Evolutionary conservation across 1,284 basidiomycete genomes (phyloP), one percentile per base, ranked within the genome.

Genomic region (Irpex lacteus): DNA sequence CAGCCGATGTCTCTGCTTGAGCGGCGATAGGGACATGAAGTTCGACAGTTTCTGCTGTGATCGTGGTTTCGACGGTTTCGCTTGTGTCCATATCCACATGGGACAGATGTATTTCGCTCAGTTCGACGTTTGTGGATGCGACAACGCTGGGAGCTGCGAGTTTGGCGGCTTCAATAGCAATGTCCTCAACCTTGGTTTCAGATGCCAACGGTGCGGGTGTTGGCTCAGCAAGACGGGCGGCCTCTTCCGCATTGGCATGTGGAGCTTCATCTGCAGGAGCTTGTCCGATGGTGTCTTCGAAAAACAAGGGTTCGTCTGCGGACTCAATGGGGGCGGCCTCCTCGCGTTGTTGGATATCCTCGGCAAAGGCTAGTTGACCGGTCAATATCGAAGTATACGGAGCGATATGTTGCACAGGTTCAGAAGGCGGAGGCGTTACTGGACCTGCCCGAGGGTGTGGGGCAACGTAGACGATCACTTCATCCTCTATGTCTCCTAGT

Each of bases 391-490:
- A 78, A 4, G 70, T 71, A 2, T 65, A 59, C 5, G 56, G 3
- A 54, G 19, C 0, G 50, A 1, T n/a, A 9, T 52, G 37, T 3
- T 57, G 2, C 1, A 50, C 9, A 2, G 26, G 13, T 15, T 53
- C 49, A 4, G 52, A 32, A 8, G 49, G 47, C 9, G 68, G 60
- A n/a, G 70, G 61, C 3, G 69, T 60, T 11, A 64, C 62, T 9
- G 67, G 67, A 3, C 67, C 67, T 7, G 65, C 64, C 5, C 77
- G 74, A 34, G 78, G 79, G 61, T 79, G 71, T 7, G 79, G 78
- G 8, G 79, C 79, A 50, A 74, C 76, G 63, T 80, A 81, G 11
- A 80, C 78, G 54, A 81, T 78, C 13, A 78, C 66, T 47, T 79
- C 79, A 21, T 80, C 78, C 34, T 73, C 75, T n/a, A 75, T 73